phyloP scores from a whole-genome alignment of 225 moss, liverwort and hornwort species.

The Sphagnum tenellum region DNA sequence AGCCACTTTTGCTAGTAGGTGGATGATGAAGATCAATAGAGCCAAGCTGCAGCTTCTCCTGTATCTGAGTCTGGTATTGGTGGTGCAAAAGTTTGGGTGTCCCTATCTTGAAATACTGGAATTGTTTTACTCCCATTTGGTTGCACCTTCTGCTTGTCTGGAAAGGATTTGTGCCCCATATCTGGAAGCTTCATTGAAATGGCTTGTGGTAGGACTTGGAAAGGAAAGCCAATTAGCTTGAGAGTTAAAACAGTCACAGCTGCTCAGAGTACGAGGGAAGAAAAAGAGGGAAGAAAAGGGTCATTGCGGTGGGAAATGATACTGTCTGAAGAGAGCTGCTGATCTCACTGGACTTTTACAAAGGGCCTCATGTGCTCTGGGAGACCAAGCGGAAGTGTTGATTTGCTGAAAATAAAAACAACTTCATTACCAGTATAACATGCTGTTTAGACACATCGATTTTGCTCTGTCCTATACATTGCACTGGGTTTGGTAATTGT shows the following conservation, averaged over 20 bases:
- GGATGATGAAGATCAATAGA: conserved; percentile 62
- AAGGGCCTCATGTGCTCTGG: no score
- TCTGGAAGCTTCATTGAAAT: background rate
- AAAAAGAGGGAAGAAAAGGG: conserved; percentile 26
- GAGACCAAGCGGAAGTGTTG: no score
- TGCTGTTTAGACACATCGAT: no score
- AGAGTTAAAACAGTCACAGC: no score
- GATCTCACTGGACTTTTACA: conserved; percentile 58
- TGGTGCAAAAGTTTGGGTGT: conserved; percentile 16
- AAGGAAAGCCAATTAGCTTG: background rate
- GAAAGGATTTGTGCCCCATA: background rate
- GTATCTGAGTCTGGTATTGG: conserved; percentile 56
- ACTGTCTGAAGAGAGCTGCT: conserved; percentile 78
- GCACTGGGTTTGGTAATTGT: no score
- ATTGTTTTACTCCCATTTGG: conserved; percentile 19
- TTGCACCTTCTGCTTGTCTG: conserved; percentile 11
- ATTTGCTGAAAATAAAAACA: no score
- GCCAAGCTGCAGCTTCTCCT: conserved; percentile 22
- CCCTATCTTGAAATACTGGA: conserved; percentile 16
- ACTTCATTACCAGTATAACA: no score
- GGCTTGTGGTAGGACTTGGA: background rate
- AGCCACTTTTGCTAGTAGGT: conserved; percentile 18
- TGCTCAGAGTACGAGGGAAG: conserved; percentile 4
- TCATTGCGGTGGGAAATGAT: conserved; percentile 77
- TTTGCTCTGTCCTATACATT: no score